A percentile compares a stretch with the other conserved stretches of the same genome.
Evolutionary conservation across 345 rosid genomes (phyloP).

Genomic region (Corymbia maculata): DNA sequence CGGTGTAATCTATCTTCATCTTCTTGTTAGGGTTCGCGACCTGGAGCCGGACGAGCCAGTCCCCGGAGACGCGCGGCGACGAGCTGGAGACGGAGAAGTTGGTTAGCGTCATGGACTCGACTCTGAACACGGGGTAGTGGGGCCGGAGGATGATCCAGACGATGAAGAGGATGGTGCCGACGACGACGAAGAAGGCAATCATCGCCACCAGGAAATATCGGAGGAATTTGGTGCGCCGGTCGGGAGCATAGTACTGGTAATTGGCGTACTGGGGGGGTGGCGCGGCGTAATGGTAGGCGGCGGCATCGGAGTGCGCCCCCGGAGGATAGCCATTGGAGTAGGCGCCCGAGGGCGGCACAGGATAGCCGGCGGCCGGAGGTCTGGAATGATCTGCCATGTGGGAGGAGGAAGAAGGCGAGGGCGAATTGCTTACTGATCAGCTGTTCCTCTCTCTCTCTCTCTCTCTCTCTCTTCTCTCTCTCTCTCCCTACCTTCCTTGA

Average conservation of each 20-base stretch:
- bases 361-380: constrained; percentile 9
- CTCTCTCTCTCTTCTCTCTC: background rate
- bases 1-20: constrained; percentile 30
- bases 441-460: background rate
- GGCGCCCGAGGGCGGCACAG: constrained; percentile 13
- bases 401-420: background rate
- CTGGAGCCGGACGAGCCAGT: constrained; percentile 40
- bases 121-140: constrained; percentile 33
- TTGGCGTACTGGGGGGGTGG: constrained; percentile 12
- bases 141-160: constrained; percentile 61
- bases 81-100: constrained; percentile 35
- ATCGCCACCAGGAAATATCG: constrained; percentile 31
- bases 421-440: background rate
- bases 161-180: constrained; percentile 40
- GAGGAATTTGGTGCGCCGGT: constrained; percentile 29
- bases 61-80: constrained; percentile 26
- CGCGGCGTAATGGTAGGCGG: constrained; percentile 36
- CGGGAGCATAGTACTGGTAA: constrained; percentile 18
- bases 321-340: constrained; percentile 25
- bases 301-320: constrained; percentile 8
- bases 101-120: constrained; percentile 47
- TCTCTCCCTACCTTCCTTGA: no score
- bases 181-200: constrained; percentile 7
- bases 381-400: background rate
- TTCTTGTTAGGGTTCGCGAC: constrained; percentile 70